These are phyloP conservation scores for Dactylellina cionopaga DNA, from an alignment of 2,329 filamentous ascomycete genomes.

Conservation along the genomic window DNA sequence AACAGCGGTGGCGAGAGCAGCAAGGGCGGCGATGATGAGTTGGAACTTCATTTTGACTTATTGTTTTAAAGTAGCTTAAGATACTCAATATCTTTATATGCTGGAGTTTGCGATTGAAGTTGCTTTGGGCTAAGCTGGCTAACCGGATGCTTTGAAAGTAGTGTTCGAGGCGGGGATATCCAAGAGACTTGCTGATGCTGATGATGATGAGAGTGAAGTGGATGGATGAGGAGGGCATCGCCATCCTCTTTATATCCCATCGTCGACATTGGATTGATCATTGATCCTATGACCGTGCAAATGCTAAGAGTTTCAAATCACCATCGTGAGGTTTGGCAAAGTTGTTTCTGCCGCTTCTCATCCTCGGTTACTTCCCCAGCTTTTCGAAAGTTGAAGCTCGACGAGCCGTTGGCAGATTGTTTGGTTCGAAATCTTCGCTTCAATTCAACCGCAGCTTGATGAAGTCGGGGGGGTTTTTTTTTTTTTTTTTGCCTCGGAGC, in stretches of 20 bases:
- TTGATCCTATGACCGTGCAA: too few relatives aligned
- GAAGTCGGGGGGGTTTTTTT: not conserved
- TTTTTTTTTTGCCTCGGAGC: slow-evolving; percentile 32
- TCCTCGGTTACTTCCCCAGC: slow-evolving; percentile 22
- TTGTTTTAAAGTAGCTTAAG: not conserved
- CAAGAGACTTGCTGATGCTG: slow-evolving; percentile 37
- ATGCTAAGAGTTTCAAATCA: not conserved
- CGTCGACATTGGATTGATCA: not conserved
- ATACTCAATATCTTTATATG: slow-evolving; percentile 29
- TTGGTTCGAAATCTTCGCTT: slow-evolving; percentile 21
- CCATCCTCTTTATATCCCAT: slow-evolving; percentile 29
- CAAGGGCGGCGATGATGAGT: slow-evolving; percentile 34
- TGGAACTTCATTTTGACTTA: slow-evolving; percentile 52
- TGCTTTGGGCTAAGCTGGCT: slow-evolving; percentile 14
- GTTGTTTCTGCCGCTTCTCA: slow-evolving; percentile 27
- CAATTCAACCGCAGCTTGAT: slow-evolving; percentile 19
- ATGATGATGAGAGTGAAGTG: slow-evolving; percentile 18
- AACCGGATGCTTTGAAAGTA: not conserved
- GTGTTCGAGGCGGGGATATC: slow-evolving; percentile 12
- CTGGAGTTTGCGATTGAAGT: not conserved
- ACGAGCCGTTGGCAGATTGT: not conserved
- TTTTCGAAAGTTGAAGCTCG: not conserved
- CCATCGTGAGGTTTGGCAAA: not conserved
- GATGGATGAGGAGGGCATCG: slow-evolving; percentile 12
- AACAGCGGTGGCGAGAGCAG: slow-evolving; percentile 40